phyloP scores from a whole-genome alignment of 306 rosid genomes.

The Quercus alba region DNA sequence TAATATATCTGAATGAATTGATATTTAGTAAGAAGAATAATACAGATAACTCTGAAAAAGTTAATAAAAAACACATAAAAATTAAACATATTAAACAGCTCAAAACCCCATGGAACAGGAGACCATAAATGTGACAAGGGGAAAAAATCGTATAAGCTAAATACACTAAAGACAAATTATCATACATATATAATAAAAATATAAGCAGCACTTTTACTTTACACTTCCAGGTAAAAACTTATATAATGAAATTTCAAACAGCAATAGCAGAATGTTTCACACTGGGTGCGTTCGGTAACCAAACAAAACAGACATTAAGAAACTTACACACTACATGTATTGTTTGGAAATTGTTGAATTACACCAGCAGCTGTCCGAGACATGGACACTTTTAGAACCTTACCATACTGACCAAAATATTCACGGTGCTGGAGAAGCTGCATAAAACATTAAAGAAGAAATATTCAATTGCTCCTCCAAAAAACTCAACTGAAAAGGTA shows the following conservation, averaged over 20 bases:
- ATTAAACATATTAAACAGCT: not conserved
- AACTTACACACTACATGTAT: slow-evolving; percentile 99
- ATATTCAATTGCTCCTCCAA: not conserved
- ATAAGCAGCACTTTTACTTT: not conserved
- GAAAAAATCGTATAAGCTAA: not conserved
- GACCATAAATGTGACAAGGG: not conserved
- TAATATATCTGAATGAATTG: slow-evolving; percentile 78
- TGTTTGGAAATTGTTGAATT: slow-evolving; percentile 95
- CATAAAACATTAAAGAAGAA: slow-evolving; percentile 21
- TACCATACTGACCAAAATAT: slow-evolving; percentile 97
- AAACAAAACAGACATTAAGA: not conserved
- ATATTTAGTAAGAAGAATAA: not conserved
- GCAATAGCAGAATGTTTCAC: not conserved
- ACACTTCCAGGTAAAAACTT: not conserved
- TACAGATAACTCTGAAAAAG: not conserved
- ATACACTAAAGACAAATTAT: not conserved
- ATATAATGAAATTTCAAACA: not conserved
- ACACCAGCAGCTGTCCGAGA: slow-evolving; percentile 95
- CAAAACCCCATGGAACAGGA: not conserved
- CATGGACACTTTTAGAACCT: slow-evolving; percentile 97
- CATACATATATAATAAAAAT: not conserved
- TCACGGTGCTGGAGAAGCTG: slow-evolving; percentile 89
- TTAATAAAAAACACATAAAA: not conserved
- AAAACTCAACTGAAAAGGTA: not conserved
- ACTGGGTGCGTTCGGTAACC: not conserved